Percentiles rank a stretch among this genome's conserved stretches.
Evolutionary conservation across 1,139 yeast genomes (phyloP).

Genomic region (Candida albicans): DNA sequence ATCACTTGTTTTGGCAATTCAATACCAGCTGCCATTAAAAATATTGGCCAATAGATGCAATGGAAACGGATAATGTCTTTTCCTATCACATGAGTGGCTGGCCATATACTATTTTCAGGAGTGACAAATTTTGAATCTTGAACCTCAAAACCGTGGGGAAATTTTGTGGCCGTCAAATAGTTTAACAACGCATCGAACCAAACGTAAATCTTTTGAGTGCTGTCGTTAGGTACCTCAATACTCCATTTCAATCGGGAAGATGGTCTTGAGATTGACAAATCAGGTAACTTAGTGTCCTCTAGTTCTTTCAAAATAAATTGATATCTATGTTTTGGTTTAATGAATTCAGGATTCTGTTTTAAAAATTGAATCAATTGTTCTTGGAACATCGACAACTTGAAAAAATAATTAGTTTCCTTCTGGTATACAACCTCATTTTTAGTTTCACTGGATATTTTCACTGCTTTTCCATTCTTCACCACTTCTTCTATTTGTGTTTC

Average conservation of each 20-base stretch:
- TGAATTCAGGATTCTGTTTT: slow-evolving; percentile 53
- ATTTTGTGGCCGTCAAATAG: slow-evolving; percentile 76
- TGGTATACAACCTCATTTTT: slow-evolving; percentile 74
- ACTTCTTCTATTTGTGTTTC: slow-evolving; percentile 66
- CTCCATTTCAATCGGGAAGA: slow-evolving; percentile 82
- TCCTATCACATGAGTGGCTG: slow-evolving; percentile 82
- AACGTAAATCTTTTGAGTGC: slow-evolving; percentile 79
- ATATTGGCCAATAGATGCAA: slow-evolving; percentile 92
- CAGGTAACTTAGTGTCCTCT: slow-evolving; percentile 47
- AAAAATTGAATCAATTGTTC: slow-evolving; percentile 50
- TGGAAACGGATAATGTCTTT: slow-evolving; percentile 90
- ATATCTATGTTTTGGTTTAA: slow-evolving; percentile 63
- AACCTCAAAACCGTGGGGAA: slow-evolving; percentile 31
- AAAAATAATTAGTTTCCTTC: slow-evolving; percentile 84
- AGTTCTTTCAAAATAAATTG: slow-evolving; percentile 61
- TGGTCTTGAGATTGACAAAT: slow-evolving; percentile 86
- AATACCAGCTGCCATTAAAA: slow-evolving; percentile 77
- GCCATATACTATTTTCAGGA: slow-evolving; percentile 39
- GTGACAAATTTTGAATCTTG: slow-evolving; percentile 8
- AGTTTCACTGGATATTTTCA: slow-evolving; percentile 64
- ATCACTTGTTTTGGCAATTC: slow-evolving; percentile 71
- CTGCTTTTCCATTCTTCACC: slow-evolving; percentile 35
- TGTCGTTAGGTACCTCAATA: slow-evolving; percentile 80
- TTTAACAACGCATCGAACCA: slow-evolving; percentile 97
- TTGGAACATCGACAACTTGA: slow-evolving; percentile 64